Base-by-base conservation (phyloP, 2,329 filamentous ascomycete genomes). In the Escovopsis weberi region DNA sequence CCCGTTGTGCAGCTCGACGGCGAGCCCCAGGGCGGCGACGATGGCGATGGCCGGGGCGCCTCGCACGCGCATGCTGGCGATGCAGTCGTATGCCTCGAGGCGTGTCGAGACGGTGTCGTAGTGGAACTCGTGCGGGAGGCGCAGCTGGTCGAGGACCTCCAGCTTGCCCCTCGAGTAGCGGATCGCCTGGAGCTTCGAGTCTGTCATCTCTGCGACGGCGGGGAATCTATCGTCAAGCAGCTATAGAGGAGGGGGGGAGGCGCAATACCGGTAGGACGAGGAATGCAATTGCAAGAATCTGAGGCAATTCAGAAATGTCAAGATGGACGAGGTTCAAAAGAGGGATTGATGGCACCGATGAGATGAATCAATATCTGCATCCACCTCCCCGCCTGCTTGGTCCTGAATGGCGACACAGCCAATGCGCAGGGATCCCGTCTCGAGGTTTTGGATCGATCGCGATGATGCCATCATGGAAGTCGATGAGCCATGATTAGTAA, bases 41-140 rank as follows among this genome's bases (percentile, higher is more conserved):
- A 98, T 96, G 37, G 91, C 91, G 59, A 98, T 98, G 38, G 91
- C 91, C 1, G 91, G 91, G 5, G 91, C 91, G 32, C 63, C 85
- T 54, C 85, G 78, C 6, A 81, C 78, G 39, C 78, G 66, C 85
- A 91, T 91, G 12, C 82, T 73, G 53, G 78, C 79, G 64, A 91
- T 91, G 53, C 82, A 84, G 58, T 86, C 80, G 64, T 85, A 91
- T 33, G 82, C 85, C 62, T 86, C 81, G 52, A 80, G 74, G 48
- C 78, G 75, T 10, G 75, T 82, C 28, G 71, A 71, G 42, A 89
- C 75, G 48, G 73, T 60, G 54, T 89, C 82, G 59, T 88, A 91
- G 59, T 84, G 75, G 55, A 85, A 80, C 52, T 83, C 77, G 56
- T 91, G 84, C 12, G 85, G 85, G 19, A 91, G 72, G 48, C 78